A percentile compares a stretch with the other conserved stretches of the same genome.
phyloP scores from a whole-genome alignment of 176 grass and related monocot genomes.

The Zoysia japonica region DNA sequence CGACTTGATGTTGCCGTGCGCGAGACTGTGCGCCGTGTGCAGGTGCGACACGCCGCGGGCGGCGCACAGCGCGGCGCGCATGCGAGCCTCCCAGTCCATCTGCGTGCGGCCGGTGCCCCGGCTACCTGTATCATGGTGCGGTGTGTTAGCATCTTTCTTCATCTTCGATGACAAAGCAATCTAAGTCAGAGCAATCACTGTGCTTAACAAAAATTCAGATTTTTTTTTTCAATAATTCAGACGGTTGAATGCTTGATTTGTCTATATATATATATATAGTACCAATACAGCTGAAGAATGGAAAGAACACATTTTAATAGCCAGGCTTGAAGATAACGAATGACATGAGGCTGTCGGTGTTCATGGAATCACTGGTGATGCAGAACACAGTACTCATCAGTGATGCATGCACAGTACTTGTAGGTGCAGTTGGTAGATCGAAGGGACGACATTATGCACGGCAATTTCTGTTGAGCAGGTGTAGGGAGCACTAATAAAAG shows the following conservation, averaged over 20 bases:
- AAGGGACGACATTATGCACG: neutral
- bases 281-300: neutral
- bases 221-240: neutral
- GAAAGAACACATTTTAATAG: neutral
- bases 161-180: neutral
- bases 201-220: neutral
- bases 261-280: too few species aligned
- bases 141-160: neutral
- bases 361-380: neutral
- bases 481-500: neutral
- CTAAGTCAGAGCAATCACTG: neutral
- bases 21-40: neutral
- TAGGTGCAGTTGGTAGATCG: neutral
- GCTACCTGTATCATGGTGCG: constrained; percentile 38
- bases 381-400: neutral
- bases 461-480: neutral
- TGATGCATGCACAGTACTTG: neutral
- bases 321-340: neutral
- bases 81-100: neutral
- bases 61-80: neutral
- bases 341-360: neutral
- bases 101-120: constrained; percentile 59
- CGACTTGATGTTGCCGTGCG: neutral
- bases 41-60: neutral
- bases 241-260: neutral